These are phyloP conservation scores for Plantago major DNA, from an alignment of 257 asterid species.

Conservation along the genomic window DNA sequence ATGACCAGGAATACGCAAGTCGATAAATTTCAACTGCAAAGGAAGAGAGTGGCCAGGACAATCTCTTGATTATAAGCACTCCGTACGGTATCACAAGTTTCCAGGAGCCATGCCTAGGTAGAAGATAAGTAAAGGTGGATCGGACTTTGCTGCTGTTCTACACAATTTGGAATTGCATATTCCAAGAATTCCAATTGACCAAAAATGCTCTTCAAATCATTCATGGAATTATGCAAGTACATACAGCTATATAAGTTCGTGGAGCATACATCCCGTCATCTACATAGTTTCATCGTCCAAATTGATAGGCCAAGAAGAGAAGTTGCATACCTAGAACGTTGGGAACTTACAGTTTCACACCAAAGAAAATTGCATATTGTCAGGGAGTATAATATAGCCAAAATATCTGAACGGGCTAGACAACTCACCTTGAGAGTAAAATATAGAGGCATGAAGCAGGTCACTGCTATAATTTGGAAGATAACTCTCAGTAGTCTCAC, in stretches of 20 bases:
- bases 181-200: neutral
- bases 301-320: neutral
- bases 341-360: neutral
- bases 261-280: no score
- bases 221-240: no score
- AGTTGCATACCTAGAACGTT: neutral
- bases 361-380: neutral
- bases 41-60: constrained; percentile 1
- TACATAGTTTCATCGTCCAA: no score
- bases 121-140: no score
- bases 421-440: constrained; percentile 52
- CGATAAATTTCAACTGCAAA: neutral
- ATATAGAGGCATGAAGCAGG: constrained; percentile 56
- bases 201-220: no score
- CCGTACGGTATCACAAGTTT: no score
- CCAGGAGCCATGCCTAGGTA: no score
- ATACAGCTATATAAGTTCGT: no score
- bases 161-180: neutral
- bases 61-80: neutral
- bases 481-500: constrained; percentile 33
- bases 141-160: neutral
- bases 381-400: neutral
- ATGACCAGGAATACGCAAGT: no score
- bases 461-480: constrained; percentile 28
- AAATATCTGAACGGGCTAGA: constrained; percentile 9